Evolutionary conservation across 495 filamentous ascomycete genomes (phyloP), one percentile per base, ranked within the genome.

Genomic region (Hyaloscypha finlandica): DNA sequence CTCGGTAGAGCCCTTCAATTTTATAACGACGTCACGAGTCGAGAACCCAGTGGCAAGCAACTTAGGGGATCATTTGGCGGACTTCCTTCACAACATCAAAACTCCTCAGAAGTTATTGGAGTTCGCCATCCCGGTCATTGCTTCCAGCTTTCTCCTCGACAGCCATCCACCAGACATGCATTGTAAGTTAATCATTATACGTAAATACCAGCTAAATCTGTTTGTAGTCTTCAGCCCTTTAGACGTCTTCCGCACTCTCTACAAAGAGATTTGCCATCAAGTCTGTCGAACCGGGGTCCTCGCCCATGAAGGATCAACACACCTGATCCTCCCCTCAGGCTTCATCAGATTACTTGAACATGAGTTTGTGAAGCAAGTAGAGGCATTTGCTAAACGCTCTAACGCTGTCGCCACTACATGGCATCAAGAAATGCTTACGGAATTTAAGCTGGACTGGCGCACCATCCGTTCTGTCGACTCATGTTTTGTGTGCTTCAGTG

Each of bases 91-190:
- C 31, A 70, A 75, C 66, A 45, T 76, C 12, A 53, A 62, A 19
- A 68, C 37, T 39, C 35, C 55, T 6, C 8, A 3, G 39, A 59
- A 66, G 33, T 25, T 66, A 45, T 31, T 58, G 33, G 31, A 59
- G 30, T 70, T 61, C 29, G 59, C 75, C 12, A 69, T 67, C 19
- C 65, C 68, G 8, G 63, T 74, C 19, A 71, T 76, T n/a, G 60
- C 75, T 51, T 79, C 70, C 0, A 74, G 75, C 5, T 59, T 79
- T 4, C 60, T 79, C 1, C 71, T 77, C 61, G 77, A 79, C 57
- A 64, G 69, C 42, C 76, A 77, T 69, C 65, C 74, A 5, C 72
- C 73, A 8, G 65, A 69, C 12, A 77, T 75, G 63, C 61, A 75
- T 42, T 31, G 71, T 79, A 56, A 61, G 72, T 74, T 29, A 45